Evolutionary conservation across 139 green algal species (phyloP).

Genomic region (Closterium sp.): DNA sequence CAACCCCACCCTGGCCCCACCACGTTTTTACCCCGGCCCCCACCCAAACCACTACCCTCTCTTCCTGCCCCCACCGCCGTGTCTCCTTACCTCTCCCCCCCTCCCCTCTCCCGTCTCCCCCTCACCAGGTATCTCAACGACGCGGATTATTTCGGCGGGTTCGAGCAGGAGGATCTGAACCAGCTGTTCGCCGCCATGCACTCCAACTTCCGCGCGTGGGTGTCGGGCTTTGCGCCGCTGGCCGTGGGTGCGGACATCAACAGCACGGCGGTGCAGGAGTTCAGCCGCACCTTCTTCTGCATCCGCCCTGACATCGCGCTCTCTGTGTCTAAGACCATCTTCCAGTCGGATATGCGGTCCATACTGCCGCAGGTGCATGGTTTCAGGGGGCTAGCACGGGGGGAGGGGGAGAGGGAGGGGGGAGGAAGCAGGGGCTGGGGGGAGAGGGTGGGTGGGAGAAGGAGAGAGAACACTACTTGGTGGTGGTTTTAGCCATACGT

Average conservation of each 20-base stretch:
- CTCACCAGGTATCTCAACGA: slow-evolving; percentile 47
- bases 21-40: too few species aligned
- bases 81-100: not conserved
- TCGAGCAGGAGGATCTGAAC: slow-evolving; percentile 42
- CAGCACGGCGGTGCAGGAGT: slow-evolving; percentile 32
- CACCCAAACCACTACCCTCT: too few species aligned
- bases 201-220: slow-evolving; percentile 43
- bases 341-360: slow-evolving; percentile 21
- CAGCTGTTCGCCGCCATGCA: slow-evolving; percentile 45
- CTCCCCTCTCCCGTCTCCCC: not conserved
- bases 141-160: slow-evolving; percentile 34
- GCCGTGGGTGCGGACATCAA: slow-evolving; percentile 37
- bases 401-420: too few species aligned
- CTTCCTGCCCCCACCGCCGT: too few species aligned
- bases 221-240: slow-evolving; percentile 43
- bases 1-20: too few species aligned
- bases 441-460: too few species aligned
- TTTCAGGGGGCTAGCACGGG: too few species aligned
- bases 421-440: not conserved
- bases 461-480: too few species aligned
- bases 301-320: slow-evolving; percentile 46
- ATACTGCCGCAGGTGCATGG: slow-evolving; percentile 19
- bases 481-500: too few species aligned
- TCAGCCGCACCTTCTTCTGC: slow-evolving; percentile 45
- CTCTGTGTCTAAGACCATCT: slow-evolving; percentile 39